A percentile compares a stretch with the other conserved stretches of the same genome.
Evolutionary conservation across 1,284 basidiomycete genomes (phyloP).

Genomic region (Trichosporon sp.): DNA sequence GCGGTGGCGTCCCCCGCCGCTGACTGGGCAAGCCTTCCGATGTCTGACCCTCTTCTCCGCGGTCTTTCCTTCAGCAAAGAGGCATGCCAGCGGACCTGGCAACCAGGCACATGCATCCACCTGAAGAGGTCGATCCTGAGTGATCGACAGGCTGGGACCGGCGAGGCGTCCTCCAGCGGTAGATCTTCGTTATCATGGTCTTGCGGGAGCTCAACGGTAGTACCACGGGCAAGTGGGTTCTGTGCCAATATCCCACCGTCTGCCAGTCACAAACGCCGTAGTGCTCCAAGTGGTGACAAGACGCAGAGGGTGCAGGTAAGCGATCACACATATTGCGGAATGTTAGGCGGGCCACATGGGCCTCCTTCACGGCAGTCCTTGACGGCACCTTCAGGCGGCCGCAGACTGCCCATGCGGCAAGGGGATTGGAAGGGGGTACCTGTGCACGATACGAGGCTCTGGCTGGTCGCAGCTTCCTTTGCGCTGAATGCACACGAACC

Average conservation of each 20-base stretch:
- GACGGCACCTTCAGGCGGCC: neutral
- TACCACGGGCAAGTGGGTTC: neutral
- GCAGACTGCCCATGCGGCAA: neutral
- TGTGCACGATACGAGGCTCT: neutral
- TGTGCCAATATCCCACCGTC: neutral
- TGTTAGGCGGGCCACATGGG: neutral
- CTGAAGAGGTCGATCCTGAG: neutral
- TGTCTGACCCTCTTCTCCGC: neutral
- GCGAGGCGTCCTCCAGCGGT: neutral
- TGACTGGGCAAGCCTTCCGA: constrained; percentile 4
- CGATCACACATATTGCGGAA: constrained; percentile 4
- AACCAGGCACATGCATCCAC: neutral
- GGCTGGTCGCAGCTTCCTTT: neutral
- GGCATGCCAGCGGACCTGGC: neutral
- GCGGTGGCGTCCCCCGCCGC: neutral
- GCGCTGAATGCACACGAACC: neutral
- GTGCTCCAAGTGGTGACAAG: neutral
- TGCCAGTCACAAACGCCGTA: too few relatives aligned
- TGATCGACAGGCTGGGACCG: constrained; percentile 1
- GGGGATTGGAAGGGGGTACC: neutral
- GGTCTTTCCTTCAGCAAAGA: neutral
- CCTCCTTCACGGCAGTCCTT: neutral
- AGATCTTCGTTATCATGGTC: neutral
- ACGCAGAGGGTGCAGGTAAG: neutral
- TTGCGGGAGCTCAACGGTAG: neutral